phyloP scores from a whole-genome alignment of 768 basidiomycete genomes.

The Mycena amicta region DNA sequence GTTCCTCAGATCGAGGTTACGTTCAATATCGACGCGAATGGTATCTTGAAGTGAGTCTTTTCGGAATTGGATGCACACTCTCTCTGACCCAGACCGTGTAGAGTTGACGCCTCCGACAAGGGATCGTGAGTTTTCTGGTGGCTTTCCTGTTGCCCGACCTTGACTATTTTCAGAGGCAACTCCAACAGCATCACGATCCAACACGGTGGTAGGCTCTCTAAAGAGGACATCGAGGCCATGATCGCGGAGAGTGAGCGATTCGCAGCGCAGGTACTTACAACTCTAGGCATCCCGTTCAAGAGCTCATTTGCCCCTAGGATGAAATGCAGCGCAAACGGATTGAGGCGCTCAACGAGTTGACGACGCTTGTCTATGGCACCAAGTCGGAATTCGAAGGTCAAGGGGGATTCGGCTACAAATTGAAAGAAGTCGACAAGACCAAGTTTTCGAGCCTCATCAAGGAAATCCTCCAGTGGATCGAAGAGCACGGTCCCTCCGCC shows the following conservation, averaged over 20 bases:
- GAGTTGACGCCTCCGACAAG: conserved; percentile 70
- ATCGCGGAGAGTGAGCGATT: conserved; percentile 53
- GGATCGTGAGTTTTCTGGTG: conserved; percentile 49
- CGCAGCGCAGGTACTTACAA: conserved; percentile 51
- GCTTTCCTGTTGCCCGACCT: not conserved
- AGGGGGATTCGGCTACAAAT: conserved; percentile 74
- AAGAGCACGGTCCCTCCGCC: conserved; percentile 64
- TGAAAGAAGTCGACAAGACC: conserved; percentile 58
- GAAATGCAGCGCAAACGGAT: conserved; percentile 56
- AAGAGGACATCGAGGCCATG: conserved; percentile 61
- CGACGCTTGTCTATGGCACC: conserved; percentile 64
- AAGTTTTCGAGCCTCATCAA: conserved; percentile 63
- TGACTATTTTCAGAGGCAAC: conserved; percentile 55
- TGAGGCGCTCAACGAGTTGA: conserved; percentile 62
- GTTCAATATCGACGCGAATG: conserved; percentile 87
- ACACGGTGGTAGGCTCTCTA: conserved; percentile 53
- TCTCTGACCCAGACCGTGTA: too few relatives aligned
- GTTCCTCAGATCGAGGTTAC: conserved; percentile 92
- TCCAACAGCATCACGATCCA: conserved; percentile 79
- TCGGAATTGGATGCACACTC: conserved; percentile 45
- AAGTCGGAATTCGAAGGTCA: conserved; percentile 72
- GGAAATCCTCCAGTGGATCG: conserved; percentile 77
- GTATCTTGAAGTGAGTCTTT: conserved; percentile 76
- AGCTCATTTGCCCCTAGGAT: conserved; percentile 40
- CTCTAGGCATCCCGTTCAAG: conserved; percentile 31